These are phyloP conservation scores for Medicago arabica DNA, from an alignment of 306 rosid genomes.

Conservation along the genomic window DNA sequence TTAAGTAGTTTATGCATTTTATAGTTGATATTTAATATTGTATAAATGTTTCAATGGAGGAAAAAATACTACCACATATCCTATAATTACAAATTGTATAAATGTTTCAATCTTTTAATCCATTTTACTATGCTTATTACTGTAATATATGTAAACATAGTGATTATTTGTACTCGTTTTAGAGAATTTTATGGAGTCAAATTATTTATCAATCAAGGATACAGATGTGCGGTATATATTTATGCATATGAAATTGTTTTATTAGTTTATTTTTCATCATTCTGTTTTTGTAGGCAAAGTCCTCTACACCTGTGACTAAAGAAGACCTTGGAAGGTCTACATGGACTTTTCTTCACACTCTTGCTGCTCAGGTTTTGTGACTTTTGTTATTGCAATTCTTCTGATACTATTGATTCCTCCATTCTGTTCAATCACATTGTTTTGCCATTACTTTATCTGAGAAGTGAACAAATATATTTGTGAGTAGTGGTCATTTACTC, in stretches of 20 bases:
- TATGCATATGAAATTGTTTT: not conserved
- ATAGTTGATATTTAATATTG: too few relatives aligned
- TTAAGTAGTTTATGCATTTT: too few relatives aligned
- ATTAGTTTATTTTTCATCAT: conserved; percentile 10
- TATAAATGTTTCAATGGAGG: not conserved
- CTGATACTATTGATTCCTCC: conserved; percentile 14
- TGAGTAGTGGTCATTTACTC: conserved; percentile 18
- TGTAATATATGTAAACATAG: not conserved
- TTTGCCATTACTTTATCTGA: conserved; percentile 27
- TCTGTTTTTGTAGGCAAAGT: conserved; percentile 55
- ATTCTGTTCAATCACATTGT: not conserved
- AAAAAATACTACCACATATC: not conserved
- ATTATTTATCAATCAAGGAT: conserved; percentile 19
- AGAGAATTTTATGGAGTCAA: not conserved
- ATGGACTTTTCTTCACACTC: conserved; percentile 97
- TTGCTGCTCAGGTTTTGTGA: conserved; percentile 83
- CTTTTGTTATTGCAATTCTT: conserved; percentile 17
- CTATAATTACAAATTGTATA: conserved; percentile 1
- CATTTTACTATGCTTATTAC: conserved; percentile 4
- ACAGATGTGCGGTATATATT: conserved; percentile 14
- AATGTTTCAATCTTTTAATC: conserved; percentile 11
- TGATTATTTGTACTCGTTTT: conserved; percentile 5
- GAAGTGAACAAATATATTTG: conserved; percentile 14
- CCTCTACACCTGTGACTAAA: conserved; percentile 62
- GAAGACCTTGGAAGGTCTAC: conserved; percentile 92